These are phyloP conservation scores for Fusarium falciforme DNA, from an alignment of 2,329 filamentous ascomycete genomes.

Conservation along the genomic window DNA sequence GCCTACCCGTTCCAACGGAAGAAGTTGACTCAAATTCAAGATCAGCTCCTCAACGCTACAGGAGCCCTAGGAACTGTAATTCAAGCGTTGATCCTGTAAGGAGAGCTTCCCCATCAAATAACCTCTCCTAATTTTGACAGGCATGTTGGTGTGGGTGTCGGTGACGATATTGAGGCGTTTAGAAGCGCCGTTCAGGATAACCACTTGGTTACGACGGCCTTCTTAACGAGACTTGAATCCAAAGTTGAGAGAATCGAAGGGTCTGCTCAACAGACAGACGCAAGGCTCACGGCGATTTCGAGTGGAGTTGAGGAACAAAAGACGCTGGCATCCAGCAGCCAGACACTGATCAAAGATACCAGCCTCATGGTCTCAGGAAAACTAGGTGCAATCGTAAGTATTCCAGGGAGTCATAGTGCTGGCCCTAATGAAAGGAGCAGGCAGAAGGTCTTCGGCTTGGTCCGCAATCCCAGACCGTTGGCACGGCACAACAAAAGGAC, in stretches of 20 bases:
- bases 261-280: rapidly evolving
- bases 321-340: not conserved
- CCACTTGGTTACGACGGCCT: not conserved
- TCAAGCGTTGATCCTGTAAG: not conserved
- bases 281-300: not conserved
- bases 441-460: not conserved
- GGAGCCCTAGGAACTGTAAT: not conserved
- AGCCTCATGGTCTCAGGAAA: not conserved
- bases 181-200: rapidly evolving
- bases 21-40: not conserved
- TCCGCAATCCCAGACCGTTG: not conserved
- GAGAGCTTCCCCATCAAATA: rapidly evolving
- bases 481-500: not conserved
- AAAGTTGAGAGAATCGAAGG: not conserved
- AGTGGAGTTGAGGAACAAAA: not conserved
- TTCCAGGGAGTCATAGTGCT: rapidly evolving
- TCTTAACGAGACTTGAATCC: not conserved
- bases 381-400: not conserved
- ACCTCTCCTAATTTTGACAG: not conserved
- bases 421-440: not conserved
- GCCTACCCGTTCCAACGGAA: conserved; percentile 4
- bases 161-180: not conserved
- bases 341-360: not conserved
- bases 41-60: not conserved
- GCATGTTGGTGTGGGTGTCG: not conserved